phyloP scores from a whole-genome alignment of 352 stramenopile genomes.

The Phytophthora sansomeana region DNA sequence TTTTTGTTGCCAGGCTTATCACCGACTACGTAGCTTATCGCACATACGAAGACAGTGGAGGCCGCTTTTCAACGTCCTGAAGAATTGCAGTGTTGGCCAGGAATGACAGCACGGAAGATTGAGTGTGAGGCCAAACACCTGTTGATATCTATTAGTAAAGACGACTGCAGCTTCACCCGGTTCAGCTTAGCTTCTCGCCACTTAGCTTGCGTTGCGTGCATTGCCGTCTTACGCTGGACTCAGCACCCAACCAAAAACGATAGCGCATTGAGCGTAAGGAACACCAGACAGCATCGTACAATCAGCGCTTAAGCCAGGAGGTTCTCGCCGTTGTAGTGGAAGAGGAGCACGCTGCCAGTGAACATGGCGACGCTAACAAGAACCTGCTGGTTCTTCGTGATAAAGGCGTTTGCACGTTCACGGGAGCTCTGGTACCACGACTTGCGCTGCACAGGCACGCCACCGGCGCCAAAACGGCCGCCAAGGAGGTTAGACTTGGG shows the following conservation, averaged over 20 bases:
- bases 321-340: slow-evolving; percentile 89
- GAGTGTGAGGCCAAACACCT: slow-evolving; percentile 25
- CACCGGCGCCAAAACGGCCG: slow-evolving; percentile 52
- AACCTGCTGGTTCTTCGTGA: slow-evolving; percentile 82
- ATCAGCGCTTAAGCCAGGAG: slow-evolving; percentile 53
- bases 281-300: slow-evolving; percentile 14
- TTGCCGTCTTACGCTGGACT: slow-evolving; percentile 16
- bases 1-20: slow-evolving; percentile 41
- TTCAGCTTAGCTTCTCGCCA: slow-evolving; percentile 20
- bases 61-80: slow-evolving; percentile 40
- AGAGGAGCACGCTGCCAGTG: slow-evolving; percentile 71
- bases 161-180: no score
- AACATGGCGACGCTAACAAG: slow-evolving; percentile 82
- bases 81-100: no score
- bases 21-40: slow-evolving; percentile 68
- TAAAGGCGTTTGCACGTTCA: slow-evolving; percentile 63
- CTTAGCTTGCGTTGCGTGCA: slow-evolving; percentile 19
- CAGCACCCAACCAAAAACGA: slow-evolving; percentile 25
- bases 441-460: slow-evolving; percentile 56
- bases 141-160: slow-evolving; percentile 47
- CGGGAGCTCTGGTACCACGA: slow-evolving; percentile 71
- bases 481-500: slow-evolving; percentile 63
- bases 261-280: slow-evolving; percentile 25
- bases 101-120: not conserved
- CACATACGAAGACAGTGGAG: slow-evolving; percentile 58